Evolutionary conservation across 352 stramenopile genomes (phyloP).

Genomic region (Phytophthora aleatoria): DNA sequence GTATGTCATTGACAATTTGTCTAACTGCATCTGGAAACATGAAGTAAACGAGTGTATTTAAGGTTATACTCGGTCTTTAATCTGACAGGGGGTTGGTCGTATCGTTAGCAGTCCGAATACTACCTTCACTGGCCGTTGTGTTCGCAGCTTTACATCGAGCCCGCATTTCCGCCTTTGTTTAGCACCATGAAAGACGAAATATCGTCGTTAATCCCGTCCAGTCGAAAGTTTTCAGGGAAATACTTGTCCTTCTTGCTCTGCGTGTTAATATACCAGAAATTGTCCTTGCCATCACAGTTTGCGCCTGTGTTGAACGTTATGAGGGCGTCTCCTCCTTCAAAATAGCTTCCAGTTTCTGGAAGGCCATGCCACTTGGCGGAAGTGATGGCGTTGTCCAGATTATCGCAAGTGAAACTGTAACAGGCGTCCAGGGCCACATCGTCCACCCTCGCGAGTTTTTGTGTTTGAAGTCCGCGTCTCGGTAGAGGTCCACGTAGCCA

Average conservation of each 20-base stretch:
- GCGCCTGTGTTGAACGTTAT: slow-evolving; percentile 15
- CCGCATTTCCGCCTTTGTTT: no score
- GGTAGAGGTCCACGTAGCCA: slow-evolving; percentile 15
- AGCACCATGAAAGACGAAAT: slow-evolving; percentile 4
- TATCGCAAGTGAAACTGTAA: slow-evolving; percentile 14
- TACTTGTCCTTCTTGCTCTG: slow-evolving; percentile 15
- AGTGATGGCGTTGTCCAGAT: slow-evolving; percentile 13
- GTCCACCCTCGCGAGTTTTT: slow-evolving; percentile 8
- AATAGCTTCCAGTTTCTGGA: slow-evolving; percentile 7
- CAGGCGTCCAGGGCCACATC: neutral
- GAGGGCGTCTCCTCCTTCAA: neutral
- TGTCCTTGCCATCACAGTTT: neutral
- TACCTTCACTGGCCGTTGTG: no score
- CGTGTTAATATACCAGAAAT: slow-evolving; percentile 3
- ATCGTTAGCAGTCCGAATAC: no score
- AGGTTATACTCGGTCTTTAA: no score
- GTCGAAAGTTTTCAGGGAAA: slow-evolving; percentile 15
- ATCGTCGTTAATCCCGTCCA: slow-evolving; percentile 20
- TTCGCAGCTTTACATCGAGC: no score
- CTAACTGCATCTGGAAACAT: no score
- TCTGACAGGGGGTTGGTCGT: no score
- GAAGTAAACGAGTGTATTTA: no score
- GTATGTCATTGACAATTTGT: no score
- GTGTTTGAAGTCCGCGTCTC: slow-evolving; percentile 13
- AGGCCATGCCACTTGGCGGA: slow-evolving; percentile 21